Conservation (phyloP, 2,329 filamentous ascomycete species). For the Monilinia laxa region DNA sequence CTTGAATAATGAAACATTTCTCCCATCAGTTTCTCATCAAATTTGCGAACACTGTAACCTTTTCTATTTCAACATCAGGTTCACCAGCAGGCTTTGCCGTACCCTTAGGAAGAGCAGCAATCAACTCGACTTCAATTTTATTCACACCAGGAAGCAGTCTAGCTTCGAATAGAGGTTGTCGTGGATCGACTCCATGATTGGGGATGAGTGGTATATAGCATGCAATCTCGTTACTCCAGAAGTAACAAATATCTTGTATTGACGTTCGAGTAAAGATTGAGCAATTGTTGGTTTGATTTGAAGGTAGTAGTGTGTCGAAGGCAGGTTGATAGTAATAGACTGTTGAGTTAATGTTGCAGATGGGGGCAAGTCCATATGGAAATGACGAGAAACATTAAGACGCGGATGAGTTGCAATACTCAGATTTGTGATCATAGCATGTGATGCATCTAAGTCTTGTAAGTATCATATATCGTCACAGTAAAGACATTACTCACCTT, state of each 20-base stretch:
- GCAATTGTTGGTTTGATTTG: conserved; percentile 69
- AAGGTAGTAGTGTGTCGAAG: conserved; percentile 65
- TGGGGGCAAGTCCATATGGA: conserved; percentile 63
- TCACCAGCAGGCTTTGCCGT: conserved; percentile 55
- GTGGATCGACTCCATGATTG: conserved; percentile 53
- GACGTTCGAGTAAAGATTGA: conserved; percentile 61
- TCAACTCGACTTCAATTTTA: conserved; percentile 73
- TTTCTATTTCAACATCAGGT: conserved; percentile 72
- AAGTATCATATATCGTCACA: conserved; percentile 28
- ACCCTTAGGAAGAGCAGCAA: conserved; percentile 65
- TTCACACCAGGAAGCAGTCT: conserved; percentile 72
- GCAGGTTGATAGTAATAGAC: conserved; percentile 69
- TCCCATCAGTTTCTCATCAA: conserved; percentile 49
- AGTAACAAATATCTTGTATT: conserved; percentile 74
- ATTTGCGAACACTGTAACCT: conserved; percentile 73
- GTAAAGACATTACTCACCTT: conserved; percentile 45
- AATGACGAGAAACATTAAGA: conserved; percentile 60
- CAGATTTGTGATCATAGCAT: conserved; percentile 67
- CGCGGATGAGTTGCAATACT: conserved; percentile 67
- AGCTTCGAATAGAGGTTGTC: conserved; percentile 72
- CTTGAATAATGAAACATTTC: not conserved
- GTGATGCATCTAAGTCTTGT: conserved; percentile 48
- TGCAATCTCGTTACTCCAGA: conserved; percentile 63
- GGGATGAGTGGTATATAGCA: conserved; percentile 48
- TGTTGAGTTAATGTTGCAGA: conserved; percentile 66